A percentile compares a stretch with the other conserved stretches of the same genome.
Conservation (phyloP, 352 stramenopile genomes). For the Phytophthora kernoviae region DNA sequence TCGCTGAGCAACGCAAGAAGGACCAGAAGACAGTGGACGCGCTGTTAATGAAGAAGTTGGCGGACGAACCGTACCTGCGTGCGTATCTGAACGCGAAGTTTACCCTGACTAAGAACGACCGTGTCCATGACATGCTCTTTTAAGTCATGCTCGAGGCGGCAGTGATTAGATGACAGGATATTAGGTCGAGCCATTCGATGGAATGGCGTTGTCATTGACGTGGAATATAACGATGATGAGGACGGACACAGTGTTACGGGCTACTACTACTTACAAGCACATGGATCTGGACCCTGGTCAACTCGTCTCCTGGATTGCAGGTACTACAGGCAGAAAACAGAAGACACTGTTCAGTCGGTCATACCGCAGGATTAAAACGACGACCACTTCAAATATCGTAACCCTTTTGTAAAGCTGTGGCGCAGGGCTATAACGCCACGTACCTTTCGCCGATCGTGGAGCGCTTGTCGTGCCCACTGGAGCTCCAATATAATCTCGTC, state of each 20-base stretch:
- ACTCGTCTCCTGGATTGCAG: conserved; percentile 34
- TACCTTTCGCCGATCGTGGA: conserved; percentile 55
- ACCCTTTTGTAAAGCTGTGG: too few species aligned
- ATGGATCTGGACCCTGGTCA: conserved; percentile 9
- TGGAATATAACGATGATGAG: conserved; percentile 20
- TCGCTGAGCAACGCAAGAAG: conserved; percentile 94
- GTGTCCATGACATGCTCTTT: conserved; percentile 97
- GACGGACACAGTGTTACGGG: neutral
- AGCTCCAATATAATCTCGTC: conserved; percentile 60
- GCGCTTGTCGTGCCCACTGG: conserved; percentile 51
- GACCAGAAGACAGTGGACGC: conserved; percentile 96
- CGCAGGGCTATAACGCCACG: conserved; percentile 5
- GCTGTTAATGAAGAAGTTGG: conserved; percentile 65
- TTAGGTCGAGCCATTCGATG: conserved; percentile 12
- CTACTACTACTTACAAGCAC: conserved; percentile 13
- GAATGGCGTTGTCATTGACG: conserved; percentile 14
- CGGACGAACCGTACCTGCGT: conserved; percentile 88
- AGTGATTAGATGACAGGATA: conserved; percentile 10
- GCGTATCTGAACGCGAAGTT: conserved; percentile 96
- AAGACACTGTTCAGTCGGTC: conserved; percentile 14
- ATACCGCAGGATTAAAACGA: conserved; percentile 1
- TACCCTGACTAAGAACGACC: conserved; percentile 92
- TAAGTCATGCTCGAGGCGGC: conserved; percentile 56
- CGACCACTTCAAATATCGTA: conserved; percentile 8
- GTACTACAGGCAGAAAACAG: conserved; percentile 29